These are phyloP conservation scores for Rossbeevera mucosa DNA, from an alignment of 768 basidiomycete species.

Conservation along the genomic window DNA sequence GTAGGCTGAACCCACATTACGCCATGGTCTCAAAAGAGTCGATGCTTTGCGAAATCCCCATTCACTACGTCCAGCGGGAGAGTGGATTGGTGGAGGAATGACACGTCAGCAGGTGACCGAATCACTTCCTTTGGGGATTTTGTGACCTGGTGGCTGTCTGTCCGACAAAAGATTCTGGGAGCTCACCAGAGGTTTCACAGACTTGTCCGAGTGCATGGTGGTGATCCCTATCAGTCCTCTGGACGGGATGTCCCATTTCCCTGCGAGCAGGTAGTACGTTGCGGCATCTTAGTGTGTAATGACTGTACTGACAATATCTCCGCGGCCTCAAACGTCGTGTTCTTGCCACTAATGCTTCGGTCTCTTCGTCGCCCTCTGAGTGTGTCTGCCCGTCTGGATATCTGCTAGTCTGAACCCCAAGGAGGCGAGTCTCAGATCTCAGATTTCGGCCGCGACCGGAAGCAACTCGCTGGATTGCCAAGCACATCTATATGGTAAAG, in stretches of 20 bases:
- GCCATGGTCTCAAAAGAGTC: not conserved
- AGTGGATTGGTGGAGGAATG: not conserved
- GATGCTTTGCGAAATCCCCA: not conserved
- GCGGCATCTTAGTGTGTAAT: too few relatives aligned
- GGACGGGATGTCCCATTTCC: not conserved
- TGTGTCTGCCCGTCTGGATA: not conserved
- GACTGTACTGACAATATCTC: too few relatives aligned
- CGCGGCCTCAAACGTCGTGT: not conserved
- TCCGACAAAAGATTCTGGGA: not conserved
- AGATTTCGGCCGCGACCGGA: not conserved
- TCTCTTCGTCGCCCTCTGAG: too few relatives aligned
- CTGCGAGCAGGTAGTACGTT: not conserved
- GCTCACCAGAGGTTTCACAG: not conserved
- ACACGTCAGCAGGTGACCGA: not conserved
- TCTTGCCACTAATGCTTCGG: not conserved
- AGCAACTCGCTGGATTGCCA: not conserved
- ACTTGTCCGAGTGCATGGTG: not conserved
- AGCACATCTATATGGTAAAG: too few relatives aligned
- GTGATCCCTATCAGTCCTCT: not conserved
- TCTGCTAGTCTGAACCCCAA: not conserved
- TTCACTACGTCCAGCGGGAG: not conserved
- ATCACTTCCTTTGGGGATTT: not conserved
- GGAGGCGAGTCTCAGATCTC: not conserved
- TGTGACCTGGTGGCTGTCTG: not conserved
- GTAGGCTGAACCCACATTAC: not conserved